phyloP scores from a whole-genome alignment of 2,329 filamentous ascomycete species.

The Exophiala alcalophila region DNA sequence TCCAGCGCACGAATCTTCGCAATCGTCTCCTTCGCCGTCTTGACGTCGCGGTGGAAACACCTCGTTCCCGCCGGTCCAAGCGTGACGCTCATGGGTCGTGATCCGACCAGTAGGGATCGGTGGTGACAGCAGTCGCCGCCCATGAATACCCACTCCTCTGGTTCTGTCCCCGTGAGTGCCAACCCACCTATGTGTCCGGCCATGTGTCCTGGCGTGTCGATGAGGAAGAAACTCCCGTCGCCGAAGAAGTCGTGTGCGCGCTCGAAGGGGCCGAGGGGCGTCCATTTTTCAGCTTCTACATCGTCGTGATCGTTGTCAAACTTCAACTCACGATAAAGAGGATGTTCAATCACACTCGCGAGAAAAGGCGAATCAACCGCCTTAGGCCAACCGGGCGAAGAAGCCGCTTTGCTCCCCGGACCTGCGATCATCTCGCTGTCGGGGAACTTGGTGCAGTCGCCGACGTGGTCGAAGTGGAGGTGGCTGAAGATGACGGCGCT shows the following conservation, averaged over 20 bases:
- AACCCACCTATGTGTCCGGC: slow-evolving; percentile 30
- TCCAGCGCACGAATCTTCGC: slow-evolving; percentile 24
- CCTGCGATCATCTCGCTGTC: slow-evolving; percentile 52
- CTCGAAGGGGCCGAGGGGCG: slow-evolving; percentile 29
- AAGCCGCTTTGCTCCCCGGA: slow-evolving; percentile 48
- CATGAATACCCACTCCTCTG: slow-evolving; percentile 48
- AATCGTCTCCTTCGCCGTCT: slow-evolving; percentile 27
- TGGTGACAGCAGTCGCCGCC: slow-evolving; percentile 49
- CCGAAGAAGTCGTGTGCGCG: slow-evolving; percentile 50
- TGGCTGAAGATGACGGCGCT: slow-evolving; percentile 29
- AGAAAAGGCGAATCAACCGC: slow-evolving; percentile 32
- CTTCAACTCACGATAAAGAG: slow-evolving; percentile 33
- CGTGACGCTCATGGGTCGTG: slow-evolving; percentile 12
- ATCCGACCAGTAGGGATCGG: slow-evolving; percentile 6
- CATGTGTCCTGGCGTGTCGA: slow-evolving; percentile 41
- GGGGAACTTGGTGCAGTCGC: slow-evolving; percentile 50
- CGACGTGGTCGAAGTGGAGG: slow-evolving; percentile 46
- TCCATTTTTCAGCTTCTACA: slow-evolving; percentile 44
- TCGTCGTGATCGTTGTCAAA: no score
- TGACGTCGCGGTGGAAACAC: slow-evolving; percentile 30
- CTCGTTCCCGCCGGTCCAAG: slow-evolving; percentile 4
- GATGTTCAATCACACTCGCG: slow-evolving; percentile 29
- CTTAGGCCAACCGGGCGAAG: slow-evolving; percentile 49
- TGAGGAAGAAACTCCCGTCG: slow-evolving; percentile 56
- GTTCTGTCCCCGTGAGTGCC: slow-evolving; percentile 31